Evolutionary conservation across 2,329 filamentous ascomycete genomes (phyloP).

Genomic region (Orbilia javanica): DNA sequence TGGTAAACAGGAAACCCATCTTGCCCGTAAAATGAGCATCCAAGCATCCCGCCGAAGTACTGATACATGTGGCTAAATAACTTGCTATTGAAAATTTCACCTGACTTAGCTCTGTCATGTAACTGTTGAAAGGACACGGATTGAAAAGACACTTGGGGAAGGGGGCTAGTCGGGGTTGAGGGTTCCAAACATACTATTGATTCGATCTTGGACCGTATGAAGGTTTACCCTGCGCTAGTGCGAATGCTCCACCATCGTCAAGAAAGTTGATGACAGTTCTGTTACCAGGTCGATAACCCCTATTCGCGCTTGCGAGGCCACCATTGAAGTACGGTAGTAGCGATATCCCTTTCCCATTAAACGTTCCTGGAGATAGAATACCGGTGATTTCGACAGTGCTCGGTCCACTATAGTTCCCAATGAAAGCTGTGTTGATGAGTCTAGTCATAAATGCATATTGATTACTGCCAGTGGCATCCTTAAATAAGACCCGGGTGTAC

Average conservation of each 20-base stretch:
- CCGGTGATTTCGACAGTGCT: constrained; percentile 71
- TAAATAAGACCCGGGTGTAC: constrained; percentile 73
- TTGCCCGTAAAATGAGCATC: constrained; percentile 70
- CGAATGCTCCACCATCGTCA: constrained; percentile 72
- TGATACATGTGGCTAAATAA: constrained; percentile 74
- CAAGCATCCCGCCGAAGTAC: constrained; percentile 73
- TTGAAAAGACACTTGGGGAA: no score
- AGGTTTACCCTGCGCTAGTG: constrained; percentile 71
- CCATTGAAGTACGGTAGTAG: constrained; percentile 74
- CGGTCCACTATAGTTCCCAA: constrained; percentile 71
- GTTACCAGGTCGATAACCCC: constrained; percentile 62
- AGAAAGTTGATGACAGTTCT: constrained; percentile 72
- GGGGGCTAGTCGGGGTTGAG: not conserved
- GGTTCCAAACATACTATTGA: constrained; percentile 68
- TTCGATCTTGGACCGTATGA: constrained; percentile 69
- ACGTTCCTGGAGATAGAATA: constrained; percentile 70
- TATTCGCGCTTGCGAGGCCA: constrained; percentile 70
- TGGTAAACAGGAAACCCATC: constrained; percentile 69
- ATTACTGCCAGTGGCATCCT: constrained; percentile 72
- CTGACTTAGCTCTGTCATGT: not conserved
- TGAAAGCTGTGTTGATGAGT: constrained; percentile 74
- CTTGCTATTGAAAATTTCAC: constrained; percentile 64
- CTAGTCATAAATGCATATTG: constrained; percentile 71
- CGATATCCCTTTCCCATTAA: constrained; percentile 70
- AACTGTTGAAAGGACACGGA: not conserved